Conservation (phyloP, 2,329 filamentous ascomycete genomes). For the Aspergillus quadricinctus region DNA sequence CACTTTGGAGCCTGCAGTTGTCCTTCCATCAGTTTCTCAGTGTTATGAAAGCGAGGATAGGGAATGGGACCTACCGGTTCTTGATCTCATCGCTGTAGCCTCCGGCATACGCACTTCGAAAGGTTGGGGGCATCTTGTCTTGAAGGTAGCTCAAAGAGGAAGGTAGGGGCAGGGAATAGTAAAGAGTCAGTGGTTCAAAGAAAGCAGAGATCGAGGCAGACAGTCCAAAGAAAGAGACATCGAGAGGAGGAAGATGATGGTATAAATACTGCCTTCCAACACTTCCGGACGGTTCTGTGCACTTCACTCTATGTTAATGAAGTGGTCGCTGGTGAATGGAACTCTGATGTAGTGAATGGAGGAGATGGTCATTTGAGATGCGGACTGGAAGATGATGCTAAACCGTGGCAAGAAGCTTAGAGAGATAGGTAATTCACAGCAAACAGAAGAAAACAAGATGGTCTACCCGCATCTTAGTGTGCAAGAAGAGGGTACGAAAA, state of each 20-base stretch:
- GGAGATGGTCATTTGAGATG: neutral
- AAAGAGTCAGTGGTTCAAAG: neutral
- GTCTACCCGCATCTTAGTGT: neutral
- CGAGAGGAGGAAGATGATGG: neutral
- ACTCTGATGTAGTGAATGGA: neutral
- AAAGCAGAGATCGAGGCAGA: neutral
- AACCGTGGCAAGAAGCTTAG: neutral
- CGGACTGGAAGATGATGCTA: neutral
- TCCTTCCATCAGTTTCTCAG: neutral
- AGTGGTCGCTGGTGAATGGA: neutral
- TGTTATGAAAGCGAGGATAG: neutral
- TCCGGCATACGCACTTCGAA: constrained; percentile 18
- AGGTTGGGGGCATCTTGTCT: constrained; percentile 9
- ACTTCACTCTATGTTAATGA: neutral
- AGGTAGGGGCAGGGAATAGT: neutral
- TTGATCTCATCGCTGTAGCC: constrained; percentile 23
- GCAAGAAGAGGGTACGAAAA: neutral
- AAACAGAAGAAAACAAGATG: neutral
- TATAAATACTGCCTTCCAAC: neutral
- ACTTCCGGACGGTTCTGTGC: neutral
- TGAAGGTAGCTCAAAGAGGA: neutral
- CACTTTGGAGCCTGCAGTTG: constrained; percentile 20
- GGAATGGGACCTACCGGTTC: constrained; percentile 15
- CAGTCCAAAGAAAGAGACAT: neutral
- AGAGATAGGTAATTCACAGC: neutral